These are phyloP conservation scores for Epithele typhae DNA, from an alignment of 768 basidiomycete genomes.

Conservation along the genomic window DNA sequence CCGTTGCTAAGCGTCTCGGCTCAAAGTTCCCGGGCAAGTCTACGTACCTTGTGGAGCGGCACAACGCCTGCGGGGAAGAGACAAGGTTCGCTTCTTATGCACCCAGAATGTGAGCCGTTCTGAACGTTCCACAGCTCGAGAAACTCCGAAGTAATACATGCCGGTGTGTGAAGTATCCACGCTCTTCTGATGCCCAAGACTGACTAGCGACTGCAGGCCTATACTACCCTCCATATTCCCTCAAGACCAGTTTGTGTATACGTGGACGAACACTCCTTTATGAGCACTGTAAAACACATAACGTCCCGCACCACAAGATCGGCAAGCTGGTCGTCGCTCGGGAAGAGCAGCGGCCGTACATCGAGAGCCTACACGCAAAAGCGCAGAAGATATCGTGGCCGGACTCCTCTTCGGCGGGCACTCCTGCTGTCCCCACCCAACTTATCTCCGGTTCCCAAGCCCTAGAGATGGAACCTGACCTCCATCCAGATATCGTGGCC, in stretches of 20 bases:
- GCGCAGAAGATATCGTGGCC: conserved; percentile 43
- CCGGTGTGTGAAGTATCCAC: conserved; percentile 62
- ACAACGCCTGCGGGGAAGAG: conserved; percentile 73
- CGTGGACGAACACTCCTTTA: conserved; percentile 86
- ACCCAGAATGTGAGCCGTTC: no score
- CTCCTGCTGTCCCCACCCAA: conserved; percentile 51
- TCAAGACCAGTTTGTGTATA: conserved; percentile 84
- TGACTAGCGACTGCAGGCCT: conserved; percentile 67
- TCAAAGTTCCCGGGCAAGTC: conserved; percentile 60
- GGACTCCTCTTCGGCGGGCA: conserved; percentile 26
- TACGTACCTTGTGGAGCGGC: conserved; percentile 80
- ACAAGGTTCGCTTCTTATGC: conserved; percentile 51
- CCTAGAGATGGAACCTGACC: conserved; percentile 73
- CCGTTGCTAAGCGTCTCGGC: conserved; percentile 73
- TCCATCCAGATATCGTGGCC: conserved; percentile 63
- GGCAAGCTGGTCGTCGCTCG: conserved; percentile 91
- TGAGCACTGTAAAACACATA: conserved; percentile 55
- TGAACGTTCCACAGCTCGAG: conserved; percentile 54
- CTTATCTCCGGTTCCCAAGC: conserved; percentile 69
- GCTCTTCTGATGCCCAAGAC: no score
- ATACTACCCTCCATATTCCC: conserved; percentile 77
- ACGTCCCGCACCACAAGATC: conserved; percentile 65
- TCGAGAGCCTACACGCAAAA: conserved; percentile 64
- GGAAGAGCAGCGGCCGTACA: conserved; percentile 60
- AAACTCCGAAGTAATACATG: conserved; percentile 94